Conservation (phyloP, 306 rosid species). For the Glycyrrhiza uralensis region DNA sequence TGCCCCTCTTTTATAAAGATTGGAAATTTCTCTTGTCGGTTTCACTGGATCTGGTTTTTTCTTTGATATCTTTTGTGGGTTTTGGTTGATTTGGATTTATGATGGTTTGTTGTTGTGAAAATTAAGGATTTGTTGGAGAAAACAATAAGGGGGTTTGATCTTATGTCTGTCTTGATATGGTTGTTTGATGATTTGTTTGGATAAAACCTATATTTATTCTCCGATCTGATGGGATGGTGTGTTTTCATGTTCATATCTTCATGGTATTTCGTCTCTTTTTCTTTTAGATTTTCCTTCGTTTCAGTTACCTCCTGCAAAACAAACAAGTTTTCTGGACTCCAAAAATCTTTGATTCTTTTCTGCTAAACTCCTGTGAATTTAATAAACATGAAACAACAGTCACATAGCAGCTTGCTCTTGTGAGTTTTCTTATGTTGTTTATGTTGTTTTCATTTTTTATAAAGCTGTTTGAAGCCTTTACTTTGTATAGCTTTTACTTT, state of each 20-base stretch:
- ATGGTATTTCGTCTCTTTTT: neutral
- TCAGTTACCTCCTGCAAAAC: neutral
- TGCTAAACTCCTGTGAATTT: neutral
- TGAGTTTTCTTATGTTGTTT: neutral
- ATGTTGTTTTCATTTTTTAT: neutral
- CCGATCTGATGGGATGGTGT: slow-evolving; percentile 24
- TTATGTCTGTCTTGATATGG: neutral
- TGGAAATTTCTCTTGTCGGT: slow-evolving; percentile 15
- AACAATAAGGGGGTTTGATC: slow-evolving; percentile 15
- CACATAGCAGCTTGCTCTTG: neutral
- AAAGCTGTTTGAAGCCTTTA: neutral
- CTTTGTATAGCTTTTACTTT: neutral
- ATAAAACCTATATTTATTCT: neutral
- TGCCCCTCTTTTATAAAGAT: neutral
- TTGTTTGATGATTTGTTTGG: neutral
- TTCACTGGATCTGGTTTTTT: slow-evolving; percentile 48
- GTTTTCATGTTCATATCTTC: neutral
- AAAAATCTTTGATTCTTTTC: neutral
- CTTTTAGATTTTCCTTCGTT: neutral
- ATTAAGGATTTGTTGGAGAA: neutral
- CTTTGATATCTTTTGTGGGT: slow-evolving; percentile 18
- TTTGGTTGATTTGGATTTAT: slow-evolving; percentile 24
- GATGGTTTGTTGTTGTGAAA: neutral
- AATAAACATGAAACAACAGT: neutral
- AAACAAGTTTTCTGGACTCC: neutral